Evolutionary conservation across 352 stramenopile genomes (phyloP).

Genomic region (Pythium myriotylum): DNA sequence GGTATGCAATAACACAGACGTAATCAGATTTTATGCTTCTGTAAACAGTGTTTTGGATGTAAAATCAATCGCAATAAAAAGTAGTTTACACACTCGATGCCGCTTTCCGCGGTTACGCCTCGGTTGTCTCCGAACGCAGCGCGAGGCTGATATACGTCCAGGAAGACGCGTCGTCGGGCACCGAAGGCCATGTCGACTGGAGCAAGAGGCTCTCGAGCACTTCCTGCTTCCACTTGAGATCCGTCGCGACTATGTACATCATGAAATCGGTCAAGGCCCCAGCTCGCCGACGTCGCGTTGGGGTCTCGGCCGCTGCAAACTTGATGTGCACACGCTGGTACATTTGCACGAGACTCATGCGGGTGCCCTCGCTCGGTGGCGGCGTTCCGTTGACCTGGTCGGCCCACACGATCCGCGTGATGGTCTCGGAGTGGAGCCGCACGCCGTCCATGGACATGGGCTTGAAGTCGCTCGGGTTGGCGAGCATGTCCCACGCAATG

Average conservation of each 20-base stretch:
- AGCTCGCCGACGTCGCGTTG: conserved; percentile 14
- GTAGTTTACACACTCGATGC: no score
- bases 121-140: no score
- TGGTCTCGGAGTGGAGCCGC: conserved; percentile 7
- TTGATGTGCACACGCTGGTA: conserved; percentile 10
- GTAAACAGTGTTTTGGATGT: no score
- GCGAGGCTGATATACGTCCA: no score
- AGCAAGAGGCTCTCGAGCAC: conserved; percentile 21
- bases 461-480: conserved; percentile 14
- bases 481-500: conserved; percentile 16
- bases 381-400: background rate
- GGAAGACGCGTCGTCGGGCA: no score
- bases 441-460: conserved; percentile 24
- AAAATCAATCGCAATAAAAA: no score
- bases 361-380: background rate
- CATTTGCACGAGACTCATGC: conserved; percentile 17
- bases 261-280: conserved; percentile 16
- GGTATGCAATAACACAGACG: no score
- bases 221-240: conserved; percentile 23
- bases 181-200: background rate
- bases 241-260: conserved; percentile 17
- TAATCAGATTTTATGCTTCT: no score
- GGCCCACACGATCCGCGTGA: conserved; percentile 14
- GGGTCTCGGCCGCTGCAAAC: conserved; percentile 15
- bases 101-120: no score